These are phyloP conservation scores for Kodamaea kaohsiungensis DNA, from an alignment of 805 yeast genomes.

Conservation along the genomic window DNA sequence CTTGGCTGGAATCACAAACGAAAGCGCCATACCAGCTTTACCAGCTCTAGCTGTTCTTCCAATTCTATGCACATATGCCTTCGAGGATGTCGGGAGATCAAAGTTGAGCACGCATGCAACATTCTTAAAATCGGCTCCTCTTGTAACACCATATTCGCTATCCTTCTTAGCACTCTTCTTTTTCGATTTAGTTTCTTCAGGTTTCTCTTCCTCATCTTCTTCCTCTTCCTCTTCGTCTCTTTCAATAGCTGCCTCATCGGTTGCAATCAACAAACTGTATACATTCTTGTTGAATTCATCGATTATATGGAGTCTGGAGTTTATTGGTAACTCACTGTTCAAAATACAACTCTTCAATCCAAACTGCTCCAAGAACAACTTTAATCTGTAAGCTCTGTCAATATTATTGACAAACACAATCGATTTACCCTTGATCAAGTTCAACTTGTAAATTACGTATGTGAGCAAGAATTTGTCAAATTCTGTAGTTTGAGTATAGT, in stretches of 20 bases:
- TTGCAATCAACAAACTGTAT: constrained; percentile 85
- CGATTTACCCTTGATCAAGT: constrained; percentile 87
- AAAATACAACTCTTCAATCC: constrained; percentile 87
- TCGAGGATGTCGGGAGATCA: constrained; percentile 88
- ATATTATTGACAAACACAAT: constrained; percentile 88
- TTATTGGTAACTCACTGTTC: constrained; percentile 89
- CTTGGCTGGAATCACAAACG: constrained; percentile 82
- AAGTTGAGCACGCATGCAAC: constrained; percentile 96
- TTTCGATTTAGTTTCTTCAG: constrained; percentile 13
- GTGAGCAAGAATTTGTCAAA: constrained; percentile 88
- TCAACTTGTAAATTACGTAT: constrained; percentile 88
- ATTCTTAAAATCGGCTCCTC: constrained; percentile 95
- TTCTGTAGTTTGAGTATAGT: constrained; percentile 82
- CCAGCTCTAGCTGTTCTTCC: constrained; percentile 99
- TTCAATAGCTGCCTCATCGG: constrained; percentile 75
- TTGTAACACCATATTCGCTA: constrained; percentile 87
- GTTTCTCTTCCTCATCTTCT: constrained; percentile 20
- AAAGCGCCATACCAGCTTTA: constrained; percentile 89
- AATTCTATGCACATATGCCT: constrained; percentile 87
- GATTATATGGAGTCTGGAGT: constrained; percentile 91
- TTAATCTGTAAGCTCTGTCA: constrained; percentile 92
- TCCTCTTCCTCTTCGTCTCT: constrained; percentile 45
- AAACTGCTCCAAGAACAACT: constrained; percentile 89
- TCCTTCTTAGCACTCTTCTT: constrained; percentile 46
- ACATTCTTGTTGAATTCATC: constrained; percentile 92